phyloP scores from a whole-genome alignment of 1,284 basidiomycete species.

The Chalciporus sp. region DNA sequence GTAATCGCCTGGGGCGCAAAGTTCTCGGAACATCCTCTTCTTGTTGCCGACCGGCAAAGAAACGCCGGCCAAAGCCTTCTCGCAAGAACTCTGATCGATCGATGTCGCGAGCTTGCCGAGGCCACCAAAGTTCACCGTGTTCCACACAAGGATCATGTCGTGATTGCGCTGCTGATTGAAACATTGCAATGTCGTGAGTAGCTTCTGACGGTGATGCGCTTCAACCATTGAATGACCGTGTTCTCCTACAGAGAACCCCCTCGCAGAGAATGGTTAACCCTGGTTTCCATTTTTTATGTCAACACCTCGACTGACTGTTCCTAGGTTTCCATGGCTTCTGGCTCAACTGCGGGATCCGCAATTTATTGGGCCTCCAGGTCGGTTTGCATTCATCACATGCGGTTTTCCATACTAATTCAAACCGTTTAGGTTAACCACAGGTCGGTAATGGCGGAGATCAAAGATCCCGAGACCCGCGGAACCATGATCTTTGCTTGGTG shows the following conservation, averaged over 20 bases:
- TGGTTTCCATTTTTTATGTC: constrained; percentile 12
- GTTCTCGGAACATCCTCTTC: constrained; percentile 85
- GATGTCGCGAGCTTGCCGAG: constrained; percentile 84
- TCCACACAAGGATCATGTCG: constrained; percentile 79
- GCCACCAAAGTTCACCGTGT: constrained; percentile 81
- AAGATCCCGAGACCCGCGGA: constrained; percentile 70
- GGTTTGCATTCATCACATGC: constrained; percentile 25
- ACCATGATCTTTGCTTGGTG: constrained; percentile 89
- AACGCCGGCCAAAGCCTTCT: constrained; percentile 74
- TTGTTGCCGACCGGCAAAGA: constrained; percentile 75
- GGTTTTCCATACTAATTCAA: constrained; percentile 7
- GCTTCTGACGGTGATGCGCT: constrained; percentile 7
- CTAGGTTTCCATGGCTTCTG: constrained; percentile 81
- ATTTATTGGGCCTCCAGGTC: constrained; percentile 76
- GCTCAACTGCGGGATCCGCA: constrained; percentile 74
- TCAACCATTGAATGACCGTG: constrained; percentile 15
- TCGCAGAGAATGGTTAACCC: constrained; percentile 60
- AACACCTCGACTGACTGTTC: constrained; percentile 11
- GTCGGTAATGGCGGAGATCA: constrained; percentile 67
- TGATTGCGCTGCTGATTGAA: constrained; percentile 76
- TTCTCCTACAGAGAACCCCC: constrained; percentile 58
- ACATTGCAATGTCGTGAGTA: constrained; percentile 79
- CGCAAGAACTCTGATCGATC: constrained; percentile 75
- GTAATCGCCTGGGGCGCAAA: constrained; percentile 93
- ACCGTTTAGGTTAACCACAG: constrained; percentile 73